Evolutionary conservation across 768 basidiomycete genomes (phyloP), one percentile per base, ranked within the genome.

Genomic region (Lactarius vividus): DNA sequence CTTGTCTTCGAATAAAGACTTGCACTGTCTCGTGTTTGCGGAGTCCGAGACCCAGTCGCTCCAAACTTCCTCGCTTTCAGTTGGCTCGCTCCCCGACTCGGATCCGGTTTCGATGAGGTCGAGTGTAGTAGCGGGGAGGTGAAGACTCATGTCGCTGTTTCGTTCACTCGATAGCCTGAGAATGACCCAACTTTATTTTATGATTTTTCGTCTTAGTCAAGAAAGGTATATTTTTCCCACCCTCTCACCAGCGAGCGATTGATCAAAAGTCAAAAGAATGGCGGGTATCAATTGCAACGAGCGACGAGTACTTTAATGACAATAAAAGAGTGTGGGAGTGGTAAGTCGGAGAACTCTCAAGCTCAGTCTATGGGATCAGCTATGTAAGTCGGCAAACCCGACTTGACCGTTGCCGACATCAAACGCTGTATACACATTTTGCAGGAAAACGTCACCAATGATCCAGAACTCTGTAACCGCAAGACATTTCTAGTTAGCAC

Each of bases 21-120:
- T 79, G 75, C 88, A 91, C 11, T 83, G 73, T 29, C 28, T 55
- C 55, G 78, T 81, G 53, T 79, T 75, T 52, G 77, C 77, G 23
- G 87, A 86, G 75, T 92, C 91, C 18, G 88, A 89, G 15, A 84
- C 79, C 91, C 91, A 93, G 72, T 92, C 92, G 57, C 89, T 88
- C 81, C 87, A 92, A 61, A 80, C 87, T 67, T 89, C 79, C 44
- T 92, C 71, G 23, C 73, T 73, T 11, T 67, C 72, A 18, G 28
- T 18, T 16, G 63, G 58, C 1, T 57, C 55, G 9, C 44, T 40
- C 33, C 35, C 59, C 16, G 42, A 29, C 3, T 59, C 67, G 23
- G 59, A 65, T 33, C 54, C 61, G 28, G 31, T 28, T 37, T 53
- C 57, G 31, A 40, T 16, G 10, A 63, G 13, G 18, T 56, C 46